Base-by-base conservation (phyloP, 108 stramenopile genomes). In the Nitzschia inconspicua region DNA sequence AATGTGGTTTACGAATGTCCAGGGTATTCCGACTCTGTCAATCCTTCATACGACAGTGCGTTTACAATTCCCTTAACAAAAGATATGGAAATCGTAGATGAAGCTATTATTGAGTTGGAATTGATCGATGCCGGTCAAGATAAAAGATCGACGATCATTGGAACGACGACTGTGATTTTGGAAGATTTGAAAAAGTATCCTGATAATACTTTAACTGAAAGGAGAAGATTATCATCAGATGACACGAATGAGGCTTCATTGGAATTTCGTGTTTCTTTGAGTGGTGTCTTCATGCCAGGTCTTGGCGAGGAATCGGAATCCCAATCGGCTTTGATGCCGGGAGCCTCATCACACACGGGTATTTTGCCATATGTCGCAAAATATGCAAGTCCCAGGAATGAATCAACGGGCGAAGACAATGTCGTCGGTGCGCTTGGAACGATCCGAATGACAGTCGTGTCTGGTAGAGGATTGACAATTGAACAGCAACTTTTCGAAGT, bases 1-100 rank as follows among this genome's bases (percentile, higher is more conserved):
- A 73, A 65, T 0, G 65, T 54, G 1, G 69, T 82, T 3, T 55
- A 49, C 11, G 76, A 80, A 57, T 73, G 61, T 65, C 77, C 79
- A 4, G 79, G 79, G 1, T 42, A 58, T 14, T n/a, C n/a, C n/a
- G 84, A 85, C 42, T 48, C 76, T 3, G 47, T 70, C 22, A 85
- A 85, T 44, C 84, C 84, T 27, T 34, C 24, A 9, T 64, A 72
- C 47, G 55, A 71, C 5, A 26, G 39, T 0, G 57, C 42, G 3
- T 47, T 62, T 20, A 36, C 62, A 28, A 60, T 47, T 3, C 53
- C 58, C 1, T 48, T 68, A 6, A 39, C 61, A 19, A 47, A 50
- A 8, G 37, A 46, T 35, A 56, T 40, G 39, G 31, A 40, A 7
- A 39, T 44, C 26, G 54, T 16, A 29, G 59, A 50, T 20, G 28